A percentile compares a stretch with the other conserved stretches of the same genome.
These are phyloP conservation scores for Aphanomyces stellatus DNA, from an alignment of 352 stramenopile species.

Conservation along the genomic window DNA sequence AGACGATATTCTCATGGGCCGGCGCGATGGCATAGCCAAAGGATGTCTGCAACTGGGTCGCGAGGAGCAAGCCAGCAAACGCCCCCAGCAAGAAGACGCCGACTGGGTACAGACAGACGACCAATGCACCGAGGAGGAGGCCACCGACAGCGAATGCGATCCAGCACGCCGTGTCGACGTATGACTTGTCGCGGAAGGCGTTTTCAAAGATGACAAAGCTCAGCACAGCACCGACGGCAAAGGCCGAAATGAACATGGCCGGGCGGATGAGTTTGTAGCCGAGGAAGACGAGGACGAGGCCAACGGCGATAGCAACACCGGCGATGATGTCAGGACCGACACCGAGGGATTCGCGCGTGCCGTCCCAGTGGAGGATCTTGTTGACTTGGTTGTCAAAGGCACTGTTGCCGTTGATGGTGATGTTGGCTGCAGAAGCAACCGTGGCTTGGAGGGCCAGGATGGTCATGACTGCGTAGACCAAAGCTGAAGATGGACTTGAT, in stretches of 20 bases:
- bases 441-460: too few species aligned
- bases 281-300: conserved; percentile 32
- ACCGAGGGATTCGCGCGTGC: conserved; percentile 21
- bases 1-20: conserved; percentile 30
- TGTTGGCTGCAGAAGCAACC: too few species aligned
- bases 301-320: conserved; percentile 32
- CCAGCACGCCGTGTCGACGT: conserved; percentile 39
- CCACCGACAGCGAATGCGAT: conserved; percentile 34
- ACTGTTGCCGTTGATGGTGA: conserved; percentile 18
- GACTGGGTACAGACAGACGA: conserved; percentile 33
- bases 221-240: conserved; percentile 53
- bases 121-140: conserved; percentile 26
- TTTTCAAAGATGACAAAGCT: conserved; percentile 37
- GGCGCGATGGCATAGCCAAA: conserved; percentile 30
- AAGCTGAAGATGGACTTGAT: too few species aligned
- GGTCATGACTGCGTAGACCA: too few species aligned
- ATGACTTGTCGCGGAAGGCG: conserved; percentile 25
- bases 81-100: conserved; percentile 36
- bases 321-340: conserved; percentile 41
- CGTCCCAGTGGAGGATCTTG: conserved; percentile 8
- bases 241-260: conserved; percentile 56
- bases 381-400: conserved; percentile 16
- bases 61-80: conserved; percentile 30
- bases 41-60: conserved; percentile 39
- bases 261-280: conserved; percentile 49